phyloP scores from a whole-genome alignment of 768 basidiomycete genomes.

The Xerocomellus amylosporus region DNA sequence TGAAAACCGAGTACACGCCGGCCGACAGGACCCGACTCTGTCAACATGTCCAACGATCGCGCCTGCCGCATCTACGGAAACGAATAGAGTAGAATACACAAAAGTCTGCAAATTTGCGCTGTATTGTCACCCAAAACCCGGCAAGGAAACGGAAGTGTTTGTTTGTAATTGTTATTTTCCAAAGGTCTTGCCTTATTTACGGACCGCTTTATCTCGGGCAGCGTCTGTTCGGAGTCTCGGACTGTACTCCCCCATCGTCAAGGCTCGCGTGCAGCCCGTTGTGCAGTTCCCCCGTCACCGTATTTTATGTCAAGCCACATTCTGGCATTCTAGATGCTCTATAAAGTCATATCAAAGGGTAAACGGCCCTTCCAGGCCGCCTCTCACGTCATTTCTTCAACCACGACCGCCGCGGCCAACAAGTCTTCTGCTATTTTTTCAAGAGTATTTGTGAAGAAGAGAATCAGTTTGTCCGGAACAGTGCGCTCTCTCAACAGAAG shows the following conservation, averaged over 20 bases:
- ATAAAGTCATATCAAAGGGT: conserved; percentile 39
- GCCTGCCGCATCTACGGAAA: no score
- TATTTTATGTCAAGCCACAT: conserved; percentile 17
- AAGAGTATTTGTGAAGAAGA: conserved; percentile 31
- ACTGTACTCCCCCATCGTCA: conserved; percentile 1
- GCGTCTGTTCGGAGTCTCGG: conserved; percentile 5
- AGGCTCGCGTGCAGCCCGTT: conserved; percentile 3
- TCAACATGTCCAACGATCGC: background rate
- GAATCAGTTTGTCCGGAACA: conserved; percentile 32
- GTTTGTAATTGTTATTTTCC: conserved; percentile 27
- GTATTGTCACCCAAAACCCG: no score
- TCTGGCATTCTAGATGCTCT: conserved; percentile 28
- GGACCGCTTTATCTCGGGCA: conserved; percentile 1
- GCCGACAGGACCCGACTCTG: background rate
- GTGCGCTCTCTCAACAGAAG: conserved; percentile 28
- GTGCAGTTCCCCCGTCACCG: conserved; percentile 3
- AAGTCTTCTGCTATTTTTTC: conserved; percentile 33
- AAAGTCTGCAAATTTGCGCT: background rate
- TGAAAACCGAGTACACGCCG: background rate
- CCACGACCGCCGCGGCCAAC: conserved; percentile 30
- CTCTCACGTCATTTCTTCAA: conserved; percentile 35
- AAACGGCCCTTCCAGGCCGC: conserved; percentile 57
- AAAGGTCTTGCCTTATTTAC: conserved; percentile 19
- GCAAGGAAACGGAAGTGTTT: background rate
- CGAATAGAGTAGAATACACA: no score